These are phyloP conservation scores for Dictyostelium capitatum DNA, from an alignment of 78 protist genomes.

Conservation along the genomic window DNA sequence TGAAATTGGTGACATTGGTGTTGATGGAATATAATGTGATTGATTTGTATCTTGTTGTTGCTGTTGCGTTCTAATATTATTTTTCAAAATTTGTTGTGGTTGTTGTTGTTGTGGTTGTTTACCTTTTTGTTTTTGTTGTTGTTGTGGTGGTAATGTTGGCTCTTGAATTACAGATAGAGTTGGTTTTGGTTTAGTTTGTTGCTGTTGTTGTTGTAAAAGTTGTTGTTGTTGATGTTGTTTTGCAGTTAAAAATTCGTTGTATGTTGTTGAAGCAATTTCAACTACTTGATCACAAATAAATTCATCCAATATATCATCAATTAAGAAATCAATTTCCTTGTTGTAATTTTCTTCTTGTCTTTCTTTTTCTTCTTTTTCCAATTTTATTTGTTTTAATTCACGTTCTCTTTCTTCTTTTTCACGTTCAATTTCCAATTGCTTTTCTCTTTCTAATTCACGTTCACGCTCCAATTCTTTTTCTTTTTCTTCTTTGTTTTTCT, in stretches of 20 bases:
- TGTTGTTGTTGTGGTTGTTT: neutral
- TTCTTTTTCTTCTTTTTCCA: neutral
- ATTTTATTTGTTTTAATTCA: neutral
- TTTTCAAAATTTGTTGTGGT: neutral
- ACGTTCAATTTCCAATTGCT: slow-evolving; percentile 8
- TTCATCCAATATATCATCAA: slow-evolving; percentile 58
- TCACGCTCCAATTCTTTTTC: slow-evolving; percentile 38
- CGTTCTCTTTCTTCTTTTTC: slow-evolving; percentile 3
- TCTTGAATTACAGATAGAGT: neutral
- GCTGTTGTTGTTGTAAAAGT: slow-evolving; percentile 18
- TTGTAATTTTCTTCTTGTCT: neutral
- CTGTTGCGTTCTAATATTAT: neutral
- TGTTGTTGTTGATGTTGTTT: neutral
- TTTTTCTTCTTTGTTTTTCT: slow-evolving; percentile 47
- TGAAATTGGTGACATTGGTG: slow-evolving; percentile 29
- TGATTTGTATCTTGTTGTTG: neutral
- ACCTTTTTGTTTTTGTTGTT: neutral
- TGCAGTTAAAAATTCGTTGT: neutral
- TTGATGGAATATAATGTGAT: neutral
- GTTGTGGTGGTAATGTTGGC: neutral
- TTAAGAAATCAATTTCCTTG: neutral
- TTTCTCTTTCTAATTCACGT: neutral
- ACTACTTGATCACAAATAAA: slow-evolving; percentile 23
- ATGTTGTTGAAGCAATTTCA: neutral
- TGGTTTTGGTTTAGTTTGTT: neutral